Evolutionary conservation across 1,139 yeast genomes (phyloP).

Genomic region (Kodamaea plutei): DNA sequence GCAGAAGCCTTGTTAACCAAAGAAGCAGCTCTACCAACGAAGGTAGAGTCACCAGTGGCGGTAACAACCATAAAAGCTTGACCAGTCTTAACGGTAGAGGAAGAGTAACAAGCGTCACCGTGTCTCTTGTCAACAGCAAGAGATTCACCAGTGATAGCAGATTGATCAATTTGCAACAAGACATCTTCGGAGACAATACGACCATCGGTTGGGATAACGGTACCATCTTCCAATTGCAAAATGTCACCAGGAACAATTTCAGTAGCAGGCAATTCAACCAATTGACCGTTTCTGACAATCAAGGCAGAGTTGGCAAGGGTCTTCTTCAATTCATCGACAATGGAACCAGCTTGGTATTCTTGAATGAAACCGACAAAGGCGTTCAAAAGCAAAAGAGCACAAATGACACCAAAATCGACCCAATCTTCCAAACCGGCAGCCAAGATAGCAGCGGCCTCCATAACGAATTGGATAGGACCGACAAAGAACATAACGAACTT

Average conservation of each 20-base stretch:
- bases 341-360: constrained; percentile 97
- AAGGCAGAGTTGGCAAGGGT: constrained; percentile 86
- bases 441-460: constrained; percentile 97
- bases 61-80: constrained; percentile 94
- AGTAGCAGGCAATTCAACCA: constrained; percentile 69
- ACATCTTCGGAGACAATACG: constrained; percentile 85
- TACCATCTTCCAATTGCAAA: constrained; percentile 89
- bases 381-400: constrained; percentile 82
- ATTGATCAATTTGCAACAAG: constrained; percentile 92
- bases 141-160: constrained; percentile 98
- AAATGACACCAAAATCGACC: constrained; percentile 98
- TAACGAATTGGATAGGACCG: constrained; percentile 98
- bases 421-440: constrained; percentile 99
- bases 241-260: constrained; percentile 94
- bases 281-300: constrained; percentile 80
- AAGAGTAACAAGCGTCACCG: constrained; percentile 88
- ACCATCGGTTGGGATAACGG: constrained; percentile 95
- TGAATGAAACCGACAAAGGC: constrained; percentile 96
- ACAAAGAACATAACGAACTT: constrained; percentile 91
- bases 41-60: constrained; percentile 90
- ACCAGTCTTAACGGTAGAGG: constrained; percentile 96
- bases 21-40: constrained; percentile 96
- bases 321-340: constrained; percentile 91
- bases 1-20: constrained; percentile 92
- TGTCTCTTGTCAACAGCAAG: constrained; percentile 89